phyloP scores from a whole-genome alignment of 495 filamentous ascomycete genomes.

The Aspergillus asperescens region DNA sequence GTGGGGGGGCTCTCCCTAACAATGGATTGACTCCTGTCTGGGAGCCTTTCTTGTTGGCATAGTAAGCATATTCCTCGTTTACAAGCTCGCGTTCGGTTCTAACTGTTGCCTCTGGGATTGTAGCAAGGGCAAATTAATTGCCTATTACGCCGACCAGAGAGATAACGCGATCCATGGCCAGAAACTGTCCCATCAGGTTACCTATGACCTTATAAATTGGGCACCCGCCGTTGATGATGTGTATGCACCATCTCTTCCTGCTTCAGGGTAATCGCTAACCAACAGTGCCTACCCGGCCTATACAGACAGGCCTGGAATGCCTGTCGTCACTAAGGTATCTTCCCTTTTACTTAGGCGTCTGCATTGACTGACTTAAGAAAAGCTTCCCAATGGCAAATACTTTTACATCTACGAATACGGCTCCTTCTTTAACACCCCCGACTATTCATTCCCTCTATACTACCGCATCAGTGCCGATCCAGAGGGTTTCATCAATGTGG shows the following conservation, averaged over 20 bases:
- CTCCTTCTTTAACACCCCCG: conserved; percentile 40
- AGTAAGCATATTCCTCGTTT: conserved; percentile 23
- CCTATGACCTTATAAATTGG: conserved; percentile 55
- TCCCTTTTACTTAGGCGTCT: not conserved
- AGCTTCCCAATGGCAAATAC: conserved; percentile 56
- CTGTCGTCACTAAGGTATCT: conserved; percentile 44
- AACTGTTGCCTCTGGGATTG: not conserved
- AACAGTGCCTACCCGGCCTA: conserved; percentile 47
- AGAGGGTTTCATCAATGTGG: conserved; percentile 43
- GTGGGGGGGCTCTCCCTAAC: conserved; percentile 53
- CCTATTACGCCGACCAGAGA: conserved; percentile 67
- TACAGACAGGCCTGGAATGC: conserved; percentile 64
- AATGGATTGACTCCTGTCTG: conserved; percentile 64
- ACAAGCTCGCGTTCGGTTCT: not conserved
- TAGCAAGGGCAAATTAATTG: conserved; percentile 52
- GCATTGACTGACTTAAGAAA: not conserved
- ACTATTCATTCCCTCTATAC: conserved; percentile 53
- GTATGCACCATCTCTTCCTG: conserved; percentile 15
- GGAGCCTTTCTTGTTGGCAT: conserved; percentile 60
- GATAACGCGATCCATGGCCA: conserved; percentile 57
- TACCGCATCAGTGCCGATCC: conserved; percentile 49
- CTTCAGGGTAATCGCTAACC: not conserved
- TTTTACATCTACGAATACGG: conserved; percentile 62
- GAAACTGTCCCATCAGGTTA: conserved; percentile 58
- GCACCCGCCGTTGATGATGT: conserved; percentile 56